Percentiles rank a stretch among this genome's conserved stretches.
phyloP scores from a whole-genome alignment of 257 asterid species.

The Nicotiana tomentosiformis region DNA sequence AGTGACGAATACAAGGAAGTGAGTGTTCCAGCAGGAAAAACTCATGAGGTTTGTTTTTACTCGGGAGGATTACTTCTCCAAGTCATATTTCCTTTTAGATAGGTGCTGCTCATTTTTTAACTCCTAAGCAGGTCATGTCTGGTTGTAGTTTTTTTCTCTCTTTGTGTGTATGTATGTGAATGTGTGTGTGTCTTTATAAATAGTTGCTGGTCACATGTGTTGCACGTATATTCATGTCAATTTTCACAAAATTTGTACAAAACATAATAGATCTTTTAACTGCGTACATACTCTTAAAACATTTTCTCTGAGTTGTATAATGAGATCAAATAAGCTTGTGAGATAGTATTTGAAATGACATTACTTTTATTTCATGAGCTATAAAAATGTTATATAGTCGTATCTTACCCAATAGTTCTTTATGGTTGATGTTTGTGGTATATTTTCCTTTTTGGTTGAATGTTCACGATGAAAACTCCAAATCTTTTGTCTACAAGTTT shows the following conservation, averaged over 20 bases:
- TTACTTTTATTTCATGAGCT: background rate
- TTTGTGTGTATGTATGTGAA: background rate
- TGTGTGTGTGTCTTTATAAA: background rate
- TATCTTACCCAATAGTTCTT: background rate
- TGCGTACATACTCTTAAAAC: background rate
- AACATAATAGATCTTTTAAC: background rate
- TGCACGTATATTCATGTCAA: background rate
- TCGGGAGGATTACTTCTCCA: slow-evolving; percentile 5
- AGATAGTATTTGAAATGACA: background rate
- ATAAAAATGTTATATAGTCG: background rate
- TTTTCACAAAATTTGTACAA: background rate
- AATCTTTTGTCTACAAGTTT: background rate
- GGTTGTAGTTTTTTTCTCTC: background rate
- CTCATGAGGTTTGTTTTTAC: slow-evolving; percentile 64
- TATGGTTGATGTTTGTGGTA: background rate
- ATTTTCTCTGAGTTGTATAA: background rate
- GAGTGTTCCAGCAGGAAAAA: slow-evolving; percentile 71
- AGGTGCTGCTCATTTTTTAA: background rate
- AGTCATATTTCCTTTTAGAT: background rate
- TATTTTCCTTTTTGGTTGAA: background rate
- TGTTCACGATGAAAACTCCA: background rate
- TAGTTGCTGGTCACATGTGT: background rate
- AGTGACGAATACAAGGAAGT: slow-evolving; percentile 74
- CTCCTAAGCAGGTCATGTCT: background rate
- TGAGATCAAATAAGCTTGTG: background rate